Evolutionary conservation across 73 alveolate species (phyloP), one percentile per base, ranked within the genome.

Genomic region (Effrenium voratum): DNA sequence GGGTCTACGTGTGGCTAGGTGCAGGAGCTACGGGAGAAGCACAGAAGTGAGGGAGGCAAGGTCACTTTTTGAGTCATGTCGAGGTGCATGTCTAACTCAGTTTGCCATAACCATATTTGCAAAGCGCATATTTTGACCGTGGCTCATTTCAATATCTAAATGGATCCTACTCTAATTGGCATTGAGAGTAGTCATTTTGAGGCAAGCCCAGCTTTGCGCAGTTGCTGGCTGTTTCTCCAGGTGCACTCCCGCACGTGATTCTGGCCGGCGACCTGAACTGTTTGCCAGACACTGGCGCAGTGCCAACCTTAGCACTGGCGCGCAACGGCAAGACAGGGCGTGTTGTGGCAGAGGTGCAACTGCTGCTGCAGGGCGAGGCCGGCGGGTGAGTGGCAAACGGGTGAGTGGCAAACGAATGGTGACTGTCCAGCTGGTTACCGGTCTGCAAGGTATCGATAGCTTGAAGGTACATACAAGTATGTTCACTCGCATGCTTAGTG

Each of bases 281-380:
- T 59, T 19, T 87, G 95, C 95, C 95, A 32, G 95, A 87, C 49
- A 87, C 95, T 87, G 95, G 95, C 16, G 85, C 95, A 60, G 95
- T 60, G 22, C 72, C 47, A 41, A 47, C 68, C 12, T 55, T 55
- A 15, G 1, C 72, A 22, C n/a, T n/a, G 72, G 72, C 28, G 26
- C 19, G 63, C 63, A 8, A 52, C 63, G 63, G 8, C 19, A 12
- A 52, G 26, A 52, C 63, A 19, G 63, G 63, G 63, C 8, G 63
- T 12, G 26, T 19, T 12, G 63, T 19, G 19, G 63, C 5, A 15
- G 41, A 87, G 95, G 95, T 87, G 72, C 95, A 87, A 70, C 76
- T 87, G 85, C 95, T 87, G 52, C 85, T 87, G 84, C 60, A 60
- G 28, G 95, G 95, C 8, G 85, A 87, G 95, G 93, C 93, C 44